Evolutionary conservation across 495 filamentous ascomycete genomes (phyloP).

Genomic region (Mycothermus thermophilus): DNA sequence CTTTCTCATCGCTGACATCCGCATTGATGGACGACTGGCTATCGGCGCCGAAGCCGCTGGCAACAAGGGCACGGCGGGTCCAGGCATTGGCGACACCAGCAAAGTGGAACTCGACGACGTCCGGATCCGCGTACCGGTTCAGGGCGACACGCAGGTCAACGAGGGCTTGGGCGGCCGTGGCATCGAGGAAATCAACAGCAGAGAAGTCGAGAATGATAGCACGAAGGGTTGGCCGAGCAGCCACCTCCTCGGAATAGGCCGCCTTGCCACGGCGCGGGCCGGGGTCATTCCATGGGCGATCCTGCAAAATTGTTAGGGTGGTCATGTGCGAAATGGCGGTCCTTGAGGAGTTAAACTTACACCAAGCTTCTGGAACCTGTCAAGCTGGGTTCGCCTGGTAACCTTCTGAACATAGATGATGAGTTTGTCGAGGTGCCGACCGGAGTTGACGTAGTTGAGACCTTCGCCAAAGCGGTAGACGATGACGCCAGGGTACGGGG

Average conservation of each 20-base stretch:
- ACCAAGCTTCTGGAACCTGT: conserved; percentile 25
- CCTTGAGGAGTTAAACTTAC: too few species aligned
- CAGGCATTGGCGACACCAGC: conserved; percentile 35
- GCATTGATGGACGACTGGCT: conserved; percentile 2
- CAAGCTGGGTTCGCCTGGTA: conserved; percentile 25
- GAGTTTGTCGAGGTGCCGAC: conserved; percentile 33
- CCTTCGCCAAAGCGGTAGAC: conserved; percentile 39
- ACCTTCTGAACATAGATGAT: conserved; percentile 29
- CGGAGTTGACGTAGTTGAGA: conserved; percentile 40
- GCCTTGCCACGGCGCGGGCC: conserved; percentile 52
- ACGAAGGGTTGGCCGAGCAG: conserved; percentile 27
- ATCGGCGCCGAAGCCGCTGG: conserved; percentile 32
- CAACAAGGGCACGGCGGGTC: conserved; percentile 35
- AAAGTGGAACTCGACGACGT: conserved; percentile 39
- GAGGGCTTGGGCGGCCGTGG: conserved; percentile 34
- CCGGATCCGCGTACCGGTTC: conserved; percentile 33
- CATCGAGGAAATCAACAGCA: conserved; percentile 35
- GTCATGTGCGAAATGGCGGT: too few species aligned
- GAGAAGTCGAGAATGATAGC: conserved; percentile 38
- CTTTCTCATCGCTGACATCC: too few species aligned
- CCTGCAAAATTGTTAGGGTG: conserved; percentile 30
- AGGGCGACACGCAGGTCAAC: conserved; percentile 37
- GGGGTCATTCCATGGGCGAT: conserved; percentile 73
- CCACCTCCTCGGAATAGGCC: conserved; percentile 15
- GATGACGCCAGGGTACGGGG: conserved; percentile 30